phyloP scores from a whole-genome alignment of 2,329 filamentous ascomycete genomes.

The Colletotrichum costaricense region DNA sequence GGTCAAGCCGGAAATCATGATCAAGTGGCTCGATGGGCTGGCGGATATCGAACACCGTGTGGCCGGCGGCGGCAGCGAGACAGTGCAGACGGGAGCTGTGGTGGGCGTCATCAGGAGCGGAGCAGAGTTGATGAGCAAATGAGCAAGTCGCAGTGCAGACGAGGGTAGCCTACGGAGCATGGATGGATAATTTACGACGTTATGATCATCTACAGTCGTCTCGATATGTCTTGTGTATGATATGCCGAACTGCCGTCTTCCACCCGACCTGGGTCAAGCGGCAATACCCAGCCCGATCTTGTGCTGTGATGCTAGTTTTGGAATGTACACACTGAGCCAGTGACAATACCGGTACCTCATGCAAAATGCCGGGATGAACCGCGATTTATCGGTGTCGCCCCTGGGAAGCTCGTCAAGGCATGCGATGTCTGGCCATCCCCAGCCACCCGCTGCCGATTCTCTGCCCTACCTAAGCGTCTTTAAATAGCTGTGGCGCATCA shows the following conservation, averaged over 20 bases:
- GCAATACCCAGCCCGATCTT: not conserved
- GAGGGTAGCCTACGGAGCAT: not conserved
- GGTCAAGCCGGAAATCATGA: conserved; percentile 86
- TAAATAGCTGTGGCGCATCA: not conserved
- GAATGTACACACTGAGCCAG: not conserved
- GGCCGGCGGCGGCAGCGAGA: conserved; percentile 87
- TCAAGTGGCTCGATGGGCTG: conserved; percentile 90
- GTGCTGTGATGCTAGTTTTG: not conserved
- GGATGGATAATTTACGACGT: conserved; percentile 29
- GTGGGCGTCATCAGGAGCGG: conserved; percentile 90
- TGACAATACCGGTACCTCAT: not conserved
- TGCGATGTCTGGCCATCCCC: not conserved
- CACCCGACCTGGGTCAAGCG: not conserved
- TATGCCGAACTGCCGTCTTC: not conserved
- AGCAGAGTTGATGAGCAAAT: conserved; percentile 74
- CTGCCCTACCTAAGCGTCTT: not conserved
- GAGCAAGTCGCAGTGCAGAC: not conserved
- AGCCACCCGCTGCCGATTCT: not conserved
- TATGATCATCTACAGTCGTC: conserved; percentile 6
- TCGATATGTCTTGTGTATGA: no score
- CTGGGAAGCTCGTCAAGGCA: not conserved
- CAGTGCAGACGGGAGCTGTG: conserved; percentile 90
- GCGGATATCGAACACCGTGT: conserved; percentile 94
- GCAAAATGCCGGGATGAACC: not conserved
- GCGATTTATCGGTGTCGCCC: not conserved